Evolutionary conservation across 768 basidiomycete species (phyloP), one percentile per base, ranked within the genome.

Genomic region (Peribolospora baueri): DNA sequence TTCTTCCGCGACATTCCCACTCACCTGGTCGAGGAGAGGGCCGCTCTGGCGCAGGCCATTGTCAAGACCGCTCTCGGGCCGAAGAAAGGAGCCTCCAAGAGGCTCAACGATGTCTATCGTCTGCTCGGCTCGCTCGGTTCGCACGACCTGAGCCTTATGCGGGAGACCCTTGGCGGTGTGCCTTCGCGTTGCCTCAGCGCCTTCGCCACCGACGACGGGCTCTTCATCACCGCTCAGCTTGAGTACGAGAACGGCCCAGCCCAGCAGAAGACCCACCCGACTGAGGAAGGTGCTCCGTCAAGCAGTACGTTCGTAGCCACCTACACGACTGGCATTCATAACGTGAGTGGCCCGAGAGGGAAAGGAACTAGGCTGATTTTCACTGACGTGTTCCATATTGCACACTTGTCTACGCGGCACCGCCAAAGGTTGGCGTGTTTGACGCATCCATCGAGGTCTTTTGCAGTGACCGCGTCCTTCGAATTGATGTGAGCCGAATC

Each of bases 361-460:
- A n/a, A 25, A 25, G 25, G 25, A 25, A 25, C 1, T 25, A 1
- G 25, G 25, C 1, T 1, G 25, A 25, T 1, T 25, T 25, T 25
- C 25, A 1, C 25, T 25, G 25, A 25, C 25, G 25, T 1, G 25
- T 25, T 25, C 25, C 25, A 25, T 25, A 25, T 25, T 25, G 25
- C 25, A 25, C 25, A 25, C 25, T 1, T 25, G 25, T 25, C 25
- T 25, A 25, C 25, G 25, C 25, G 25, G 25, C 25, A 25, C 25
- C 25, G 25, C 25, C 25, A 25, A 25, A 25, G 0, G 65, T 67
- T 2, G 58, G 59, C 5, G 48, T 59, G 8, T 67, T 67, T 55
- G 65, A 67, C 48, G 65, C 65, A 14, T 60, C 61, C 45, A 60
- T 67, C 57, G 66, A 67, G 59, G 61, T 67, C 4, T 58, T 60